These are phyloP conservation scores for Paraconiothyrium sp. DNA, from an alignment of 2,329 filamentous ascomycete species.

Conservation along the genomic window DNA sequence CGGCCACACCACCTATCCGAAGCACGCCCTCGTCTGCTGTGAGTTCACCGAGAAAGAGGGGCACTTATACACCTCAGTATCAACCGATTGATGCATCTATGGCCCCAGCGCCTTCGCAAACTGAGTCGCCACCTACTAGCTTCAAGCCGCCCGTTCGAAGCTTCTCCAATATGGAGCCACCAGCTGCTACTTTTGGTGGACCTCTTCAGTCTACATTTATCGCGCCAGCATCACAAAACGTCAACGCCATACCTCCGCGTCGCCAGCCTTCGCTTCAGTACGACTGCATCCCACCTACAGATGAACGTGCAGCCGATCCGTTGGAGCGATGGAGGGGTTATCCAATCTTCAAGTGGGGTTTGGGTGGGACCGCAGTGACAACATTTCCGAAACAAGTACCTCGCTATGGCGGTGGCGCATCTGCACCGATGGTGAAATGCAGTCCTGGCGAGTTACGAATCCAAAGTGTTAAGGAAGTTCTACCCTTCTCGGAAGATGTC, in stretches of 20 bases:
- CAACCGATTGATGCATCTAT: constrained; percentile 42
- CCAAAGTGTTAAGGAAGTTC: constrained; percentile 76
- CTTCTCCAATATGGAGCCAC: constrained; percentile 55
- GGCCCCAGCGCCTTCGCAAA: constrained; percentile 44
- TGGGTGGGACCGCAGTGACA: constrained; percentile 82
- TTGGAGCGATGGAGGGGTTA: constrained; percentile 90
- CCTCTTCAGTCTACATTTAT: constrained; percentile 24
- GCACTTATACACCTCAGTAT: constrained; percentile 60
- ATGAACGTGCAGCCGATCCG: constrained; percentile 71
- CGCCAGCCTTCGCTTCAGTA: constrained; percentile 59
- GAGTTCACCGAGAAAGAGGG: constrained; percentile 52
- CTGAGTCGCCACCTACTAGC: constrained; percentile 66
- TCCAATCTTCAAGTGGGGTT: constrained; percentile 87
- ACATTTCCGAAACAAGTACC: constrained; percentile 91
- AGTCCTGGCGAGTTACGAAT: constrained; percentile 83
- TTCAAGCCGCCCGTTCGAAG: constrained; percentile 59
- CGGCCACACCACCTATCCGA: constrained; percentile 44
- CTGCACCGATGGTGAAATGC: constrained; percentile 79
- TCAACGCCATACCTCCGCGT: constrained; percentile 45
- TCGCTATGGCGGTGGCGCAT: constrained; percentile 79
- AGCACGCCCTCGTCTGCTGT: constrained; percentile 46
- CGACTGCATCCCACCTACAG: constrained; percentile 65
- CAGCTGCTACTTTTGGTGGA: constrained; percentile 43
- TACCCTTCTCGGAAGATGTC: constrained; percentile 75
- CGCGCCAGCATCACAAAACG: constrained; percentile 19